Conservation (phyloP, 805 yeast species). For the Cephaloascus albidus region DNA sequence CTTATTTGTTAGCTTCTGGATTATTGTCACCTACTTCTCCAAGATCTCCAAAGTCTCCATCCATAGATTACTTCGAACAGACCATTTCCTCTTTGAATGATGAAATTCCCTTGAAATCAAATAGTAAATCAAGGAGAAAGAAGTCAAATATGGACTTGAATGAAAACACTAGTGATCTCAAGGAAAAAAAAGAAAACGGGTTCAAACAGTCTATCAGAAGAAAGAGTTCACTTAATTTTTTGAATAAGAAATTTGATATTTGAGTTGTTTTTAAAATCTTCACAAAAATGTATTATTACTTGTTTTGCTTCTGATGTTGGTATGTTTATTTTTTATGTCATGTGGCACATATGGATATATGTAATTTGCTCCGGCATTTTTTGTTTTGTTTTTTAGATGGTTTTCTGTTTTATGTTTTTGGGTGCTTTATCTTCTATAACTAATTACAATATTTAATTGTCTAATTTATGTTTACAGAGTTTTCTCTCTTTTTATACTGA, state of each 20-base stretch:
- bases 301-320: not conserved
- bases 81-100: not conserved
- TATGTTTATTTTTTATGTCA: not conserved
- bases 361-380: not conserved
- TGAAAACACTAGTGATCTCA: not conserved
- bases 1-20: conserved; percentile 60
- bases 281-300: not conserved
- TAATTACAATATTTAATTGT: too few relatives aligned
- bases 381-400: not conserved
- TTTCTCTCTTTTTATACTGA: too few relatives aligned
- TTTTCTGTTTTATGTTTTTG: too few relatives aligned
- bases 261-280: too few relatives aligned
- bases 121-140: not conserved
- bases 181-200: not conserved
- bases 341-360: not conserved
- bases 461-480: too few relatives aligned
- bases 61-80: not conserved
- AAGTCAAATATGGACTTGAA: not conserved
- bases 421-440: too few relatives aligned
- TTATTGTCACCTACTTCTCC: conserved; percentile 39
- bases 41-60: conserved; percentile 3
- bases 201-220: not conserved
- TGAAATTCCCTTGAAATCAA: not conserved
- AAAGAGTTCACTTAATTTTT: not conserved
- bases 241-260: not conserved